These are phyloP conservation scores for Sclerotinia trifoliorum DNA, from an alignment of 2,329 filamentous ascomycete species.

Conservation along the genomic window DNA sequence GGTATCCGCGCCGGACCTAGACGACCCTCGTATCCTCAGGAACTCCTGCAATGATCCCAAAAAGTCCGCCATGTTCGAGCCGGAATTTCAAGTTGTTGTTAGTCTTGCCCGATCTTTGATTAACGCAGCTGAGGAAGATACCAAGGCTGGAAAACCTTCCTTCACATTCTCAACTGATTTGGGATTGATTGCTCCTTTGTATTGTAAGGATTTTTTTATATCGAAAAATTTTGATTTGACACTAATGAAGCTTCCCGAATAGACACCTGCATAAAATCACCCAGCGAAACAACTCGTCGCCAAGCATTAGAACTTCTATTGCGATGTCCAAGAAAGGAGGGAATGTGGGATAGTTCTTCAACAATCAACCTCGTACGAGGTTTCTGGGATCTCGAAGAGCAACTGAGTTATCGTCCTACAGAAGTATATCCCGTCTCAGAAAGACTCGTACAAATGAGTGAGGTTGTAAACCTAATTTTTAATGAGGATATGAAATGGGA, in stretches of 20 bases:
- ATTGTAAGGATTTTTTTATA: constrained; percentile 25
- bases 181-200: constrained; percentile 37
- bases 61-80: neutral
- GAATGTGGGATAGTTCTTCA: constrained; percentile 38
- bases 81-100: constrained; percentile 31
- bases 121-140: constrained; percentile 33
- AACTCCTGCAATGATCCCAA: neutral
- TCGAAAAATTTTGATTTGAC: neutral
- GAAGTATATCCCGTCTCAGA: neutral
- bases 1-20: constrained; percentile 17
- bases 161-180: constrained; percentile 37
- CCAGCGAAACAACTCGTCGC: constrained; percentile 21
- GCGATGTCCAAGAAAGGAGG: constrained; percentile 35
- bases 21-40: constrained; percentile 1
- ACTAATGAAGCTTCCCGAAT: neutral
- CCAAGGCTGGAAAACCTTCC: constrained; percentile 29
- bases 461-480: constrained; percentile 16
- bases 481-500: constrained; percentile 24
- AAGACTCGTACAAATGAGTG: constrained; percentile 12
- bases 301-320: constrained; percentile 33
- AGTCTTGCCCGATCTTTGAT: constrained; percentile 35
- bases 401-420: neutral
- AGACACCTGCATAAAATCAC: constrained; percentile 29
- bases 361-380: constrained; percentile 29
- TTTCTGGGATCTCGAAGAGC: constrained; percentile 33